Conservation (phyloP, 805 yeast genomes). For the Lipomyces anomalus region DNA sequence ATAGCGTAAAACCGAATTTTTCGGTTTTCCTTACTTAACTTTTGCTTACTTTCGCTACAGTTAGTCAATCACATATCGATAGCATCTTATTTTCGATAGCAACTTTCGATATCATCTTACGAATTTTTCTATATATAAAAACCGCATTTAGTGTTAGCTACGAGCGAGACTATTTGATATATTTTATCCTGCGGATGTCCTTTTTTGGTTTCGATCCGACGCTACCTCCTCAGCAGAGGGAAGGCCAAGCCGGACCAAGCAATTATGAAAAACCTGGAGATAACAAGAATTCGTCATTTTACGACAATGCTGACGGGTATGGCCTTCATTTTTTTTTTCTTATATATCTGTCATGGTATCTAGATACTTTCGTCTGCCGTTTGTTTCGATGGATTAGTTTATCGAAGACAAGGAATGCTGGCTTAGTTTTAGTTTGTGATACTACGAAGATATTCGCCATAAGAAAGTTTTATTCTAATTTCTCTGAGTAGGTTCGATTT, state of each 20-base stretch:
- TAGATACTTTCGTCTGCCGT: no score
- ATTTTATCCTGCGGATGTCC: conserved; percentile 10
- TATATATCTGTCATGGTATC: no score
- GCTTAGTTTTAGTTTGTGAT: not conserved
- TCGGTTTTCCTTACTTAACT: no score
- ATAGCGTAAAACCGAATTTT: no score
- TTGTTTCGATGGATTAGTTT: no score
- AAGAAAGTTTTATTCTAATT: not conserved
- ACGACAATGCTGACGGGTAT: conserved; percentile 4
- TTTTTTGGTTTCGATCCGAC: conserved; percentile 25
- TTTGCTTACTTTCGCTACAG: no score
- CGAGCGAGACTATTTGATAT: no score
- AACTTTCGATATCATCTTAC: no score
- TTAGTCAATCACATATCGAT: no score
- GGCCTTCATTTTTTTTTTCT: not conserved
- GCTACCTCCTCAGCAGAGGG: conserved; percentile 11
- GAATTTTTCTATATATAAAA: no score
- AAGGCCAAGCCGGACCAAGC: not conserved
- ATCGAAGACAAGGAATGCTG: not conserved
- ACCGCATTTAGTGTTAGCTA: no score
- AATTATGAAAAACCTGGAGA: conserved; percentile 1
- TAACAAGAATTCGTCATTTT: conserved; percentile 5
- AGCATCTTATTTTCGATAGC: no score
- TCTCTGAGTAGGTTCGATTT: conserved; percentile 48
- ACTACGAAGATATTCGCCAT: not conserved